Evolutionary conservation across 495 filamentous ascomycete species (phyloP).

Genomic region (Lentithecium fluviatile): DNA sequence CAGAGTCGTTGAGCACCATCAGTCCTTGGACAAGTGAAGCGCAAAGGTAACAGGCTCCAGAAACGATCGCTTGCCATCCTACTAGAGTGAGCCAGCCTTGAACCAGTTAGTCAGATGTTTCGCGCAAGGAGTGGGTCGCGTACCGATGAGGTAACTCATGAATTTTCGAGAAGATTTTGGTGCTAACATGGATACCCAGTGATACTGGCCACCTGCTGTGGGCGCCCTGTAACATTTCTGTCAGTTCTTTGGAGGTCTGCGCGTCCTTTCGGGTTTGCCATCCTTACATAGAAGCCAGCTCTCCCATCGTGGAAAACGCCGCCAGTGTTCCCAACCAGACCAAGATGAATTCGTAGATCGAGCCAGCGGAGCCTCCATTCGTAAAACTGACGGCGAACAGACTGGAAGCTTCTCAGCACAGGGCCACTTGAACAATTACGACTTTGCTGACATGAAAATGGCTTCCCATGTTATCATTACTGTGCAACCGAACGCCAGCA

Average conservation of each 20-base stretch:
- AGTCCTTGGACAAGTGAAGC: conserved; percentile 10
- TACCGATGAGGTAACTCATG: conserved; percentile 43
- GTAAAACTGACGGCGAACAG: conserved; percentile 9
- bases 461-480: conserved; percentile 55
- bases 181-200: conserved; percentile 48
- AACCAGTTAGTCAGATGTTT: conserved; percentile 21
- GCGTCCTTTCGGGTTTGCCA: background rate
- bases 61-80: conserved; percentile 16
- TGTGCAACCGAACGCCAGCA: conserved; percentile 53
- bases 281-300: conserved; percentile 27
- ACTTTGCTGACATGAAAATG: conserved; percentile 41
- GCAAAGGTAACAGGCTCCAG: conserved; percentile 10
- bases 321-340: conserved; percentile 1
- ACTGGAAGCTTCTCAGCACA: conserved; percentile 2
- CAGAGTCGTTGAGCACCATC: conserved; percentile 8
- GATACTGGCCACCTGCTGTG: conserved; percentile 42
- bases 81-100: conserved; percentile 35
- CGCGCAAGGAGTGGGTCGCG: background rate
- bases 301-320: conserved; percentile 13
- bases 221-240: conserved; percentile 9
- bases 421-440: background rate
- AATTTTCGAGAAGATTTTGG: conserved; percentile 41
- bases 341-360: conserved; percentile 15
- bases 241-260: conserved; percentile 14
- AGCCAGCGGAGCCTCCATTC: conserved; percentile 22